Evolutionary conservation across 352 stramenopile genomes (phyloP), one percentile per base, ranked within the genome.

Genomic region (Aphanomyces invadans): DNA sequence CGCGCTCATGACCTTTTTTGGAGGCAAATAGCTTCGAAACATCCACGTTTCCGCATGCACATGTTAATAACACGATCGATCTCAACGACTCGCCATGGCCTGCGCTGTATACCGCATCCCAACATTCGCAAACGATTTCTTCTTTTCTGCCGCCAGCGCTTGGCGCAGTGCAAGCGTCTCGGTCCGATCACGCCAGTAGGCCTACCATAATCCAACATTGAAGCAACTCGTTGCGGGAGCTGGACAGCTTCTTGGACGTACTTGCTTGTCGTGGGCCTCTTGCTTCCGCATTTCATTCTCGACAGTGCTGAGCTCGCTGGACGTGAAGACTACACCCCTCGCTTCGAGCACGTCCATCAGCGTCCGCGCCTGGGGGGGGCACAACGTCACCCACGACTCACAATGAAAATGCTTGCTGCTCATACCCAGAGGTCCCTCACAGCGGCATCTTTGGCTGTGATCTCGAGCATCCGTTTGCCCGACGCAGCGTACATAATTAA

Each of bases 1-100:
- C 5, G 45, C 60, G n/a, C 45, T 67, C 45, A 59, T 67, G 60
- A 67, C 32, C 26, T 67, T 67, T 32, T 67, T 67, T 42, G 60
- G 60, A 21, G 42, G n/a, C 17, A 59, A 55, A 44, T 49, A 64
- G 36, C 15, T 53, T 5, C 11, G 29, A n/a, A 57, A 26, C 25
- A 5, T 61, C 25, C 42, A 2, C 36, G 5, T 63, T 49, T 21
- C 10, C n/a, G n/a, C n/a, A n/a, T n/a, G n/a, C n/a, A n/a, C n/a
- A n/a, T n/a, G n/a, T n/a, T n/a, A n/a, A n/a, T n/a, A n/a, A n/a
- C n/a, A n/a, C n/a, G n/a, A n/a, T n/a, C n/a, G n/a, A n/a, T n/a
- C n/a, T n/a, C 33, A 67, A 21, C 60, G 60, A n/a, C 39, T 44
- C 21, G 48, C 38, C 60, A 67, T 67, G 19, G 60, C 60, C 23